A percentile compares a stretch with the other conserved stretches of the same genome.
Conservation (phyloP, 345 rosid genomes). For the Sonneratia caseolaris region DNA sequence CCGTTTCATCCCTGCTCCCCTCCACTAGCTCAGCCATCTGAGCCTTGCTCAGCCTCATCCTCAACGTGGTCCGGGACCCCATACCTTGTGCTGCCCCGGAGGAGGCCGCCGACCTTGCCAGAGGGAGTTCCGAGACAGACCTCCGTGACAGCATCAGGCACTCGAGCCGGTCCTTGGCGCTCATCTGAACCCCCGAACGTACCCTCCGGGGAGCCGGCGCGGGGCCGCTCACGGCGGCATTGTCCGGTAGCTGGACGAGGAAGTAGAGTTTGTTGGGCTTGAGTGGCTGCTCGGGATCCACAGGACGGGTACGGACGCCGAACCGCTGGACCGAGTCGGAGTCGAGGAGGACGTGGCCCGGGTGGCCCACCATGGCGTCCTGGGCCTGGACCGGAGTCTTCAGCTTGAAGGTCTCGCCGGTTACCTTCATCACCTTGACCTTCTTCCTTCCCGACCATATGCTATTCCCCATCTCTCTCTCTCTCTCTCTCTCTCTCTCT, state of each 20-base stretch:
- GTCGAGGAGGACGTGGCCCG: constrained; percentile 67
- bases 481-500: constrained; percentile 12
- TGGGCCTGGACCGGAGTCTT: constrained; percentile 54
- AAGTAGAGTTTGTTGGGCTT: constrained; percentile 57
- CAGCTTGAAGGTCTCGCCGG: constrained; percentile 67
- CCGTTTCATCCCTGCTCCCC: constrained; percentile 50
- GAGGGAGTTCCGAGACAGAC: constrained; percentile 55
- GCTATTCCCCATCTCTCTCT: constrained; percentile 56
- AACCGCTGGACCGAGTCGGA: constrained; percentile 70
- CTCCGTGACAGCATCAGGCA: constrained; percentile 68
- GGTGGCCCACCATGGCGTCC: constrained; percentile 56
- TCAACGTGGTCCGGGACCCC: constrained; percentile 27
- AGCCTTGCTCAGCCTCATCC: constrained; percentile 58
- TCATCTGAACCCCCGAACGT: constrained; percentile 62
- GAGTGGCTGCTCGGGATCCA: constrained; percentile 49
- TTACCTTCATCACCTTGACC: constrained; percentile 72
- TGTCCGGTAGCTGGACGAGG: constrained; percentile 57
- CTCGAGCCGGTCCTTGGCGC: constrained; percentile 86
- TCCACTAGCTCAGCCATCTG: constrained; percentile 58
- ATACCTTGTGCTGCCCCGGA: constrained; percentile 3
- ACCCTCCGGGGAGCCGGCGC: constrained; percentile 44
- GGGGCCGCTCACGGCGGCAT: neutral
- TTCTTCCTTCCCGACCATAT: constrained; percentile 38
- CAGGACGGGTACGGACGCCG: constrained; percentile 67
- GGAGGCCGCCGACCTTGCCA: constrained; percentile 10